These are phyloP conservation scores for Botrytis pseudocinerea DNA, from an alignment of 2,329 filamentous ascomycete genomes.

Conservation along the genomic window DNA sequence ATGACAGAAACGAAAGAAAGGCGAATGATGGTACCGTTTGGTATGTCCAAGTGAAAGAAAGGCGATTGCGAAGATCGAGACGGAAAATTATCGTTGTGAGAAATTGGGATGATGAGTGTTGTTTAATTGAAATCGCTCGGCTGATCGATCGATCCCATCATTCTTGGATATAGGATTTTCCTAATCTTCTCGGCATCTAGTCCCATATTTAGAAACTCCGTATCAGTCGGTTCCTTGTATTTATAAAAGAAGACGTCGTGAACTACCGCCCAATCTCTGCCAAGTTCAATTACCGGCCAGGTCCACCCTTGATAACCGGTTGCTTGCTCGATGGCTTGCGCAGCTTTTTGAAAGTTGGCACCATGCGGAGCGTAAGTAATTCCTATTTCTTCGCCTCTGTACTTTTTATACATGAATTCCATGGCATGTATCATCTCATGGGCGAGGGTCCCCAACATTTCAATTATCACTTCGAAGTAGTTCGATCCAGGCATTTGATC, in stretches of 20 bases:
- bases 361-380: neutral
- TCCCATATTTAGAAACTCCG: neutral
- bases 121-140: neutral
- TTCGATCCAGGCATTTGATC: fast-evolving
- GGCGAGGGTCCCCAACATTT: neutral
- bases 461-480: neutral
- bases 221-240: neutral
- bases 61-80: neutral
- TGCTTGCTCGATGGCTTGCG: neutral
- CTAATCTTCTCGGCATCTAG: neutral
- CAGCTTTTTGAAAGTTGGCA: neutral
- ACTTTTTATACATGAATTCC: neutral
- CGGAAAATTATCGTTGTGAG: neutral
- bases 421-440: slow-evolving; percentile 9
- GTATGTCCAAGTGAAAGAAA: neutral
- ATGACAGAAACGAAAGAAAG: neutral
- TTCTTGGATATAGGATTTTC: too few relatives aligned
- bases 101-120: neutral
- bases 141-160: neutral
- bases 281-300: neutral
- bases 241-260: neutral
- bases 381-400: neutral
- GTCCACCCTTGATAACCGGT: neutral
- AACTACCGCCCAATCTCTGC: neutral
- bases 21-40: neutral